Evolutionary conservation across 1,284 basidiomycete species (phyloP).

Genomic region (Pulveroboletus sp.): DNA sequence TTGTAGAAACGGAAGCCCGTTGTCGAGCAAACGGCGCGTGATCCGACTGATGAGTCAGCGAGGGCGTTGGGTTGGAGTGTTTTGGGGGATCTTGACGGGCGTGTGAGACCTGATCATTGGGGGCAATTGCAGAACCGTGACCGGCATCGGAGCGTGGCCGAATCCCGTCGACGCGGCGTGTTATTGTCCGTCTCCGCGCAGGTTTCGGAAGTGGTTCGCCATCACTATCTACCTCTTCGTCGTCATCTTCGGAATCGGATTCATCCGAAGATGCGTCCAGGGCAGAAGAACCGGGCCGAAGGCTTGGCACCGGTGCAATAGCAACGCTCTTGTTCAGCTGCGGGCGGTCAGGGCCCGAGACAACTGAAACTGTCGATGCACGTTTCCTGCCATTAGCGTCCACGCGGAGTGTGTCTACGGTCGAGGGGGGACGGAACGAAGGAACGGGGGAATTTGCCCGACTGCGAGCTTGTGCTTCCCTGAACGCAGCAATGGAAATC

Average conservation of each 20-base stretch:
- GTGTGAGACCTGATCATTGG: neutral
- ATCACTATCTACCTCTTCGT: slow-evolving; percentile 39
- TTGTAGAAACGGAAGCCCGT: slow-evolving; percentile 41
- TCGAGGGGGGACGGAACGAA: slow-evolving; percentile 43
- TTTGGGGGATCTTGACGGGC: slow-evolving; percentile 3
- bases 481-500: slow-evolving; percentile 76
- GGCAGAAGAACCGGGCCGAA: slow-evolving; percentile 25
- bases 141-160: slow-evolving; percentile 22
- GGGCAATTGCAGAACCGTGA: slow-evolving; percentile 8
- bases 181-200: slow-evolving; percentile 24
- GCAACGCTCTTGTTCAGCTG: slow-evolving; percentile 14
- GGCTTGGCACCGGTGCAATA: slow-evolving; percentile 9
- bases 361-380: slow-evolving; percentile 34
- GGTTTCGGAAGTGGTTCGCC: slow-evolving; percentile 29
- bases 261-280: slow-evolving; percentile 32
- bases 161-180: slow-evolving; percentile 12
- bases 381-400: slow-evolving; percentile 29
- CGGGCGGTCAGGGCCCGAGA: slow-evolving; percentile 15
- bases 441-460: slow-evolving; percentile 60
- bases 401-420: slow-evolving; percentile 36
- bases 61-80: slow-evolving; percentile 4
- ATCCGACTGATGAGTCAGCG: slow-evolving; percentile 13
- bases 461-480: slow-evolving; percentile 70
- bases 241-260: slow-evolving; percentile 34
- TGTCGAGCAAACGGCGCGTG: slow-evolving; percentile 16